A percentile compares a stretch with the other conserved stretches of the same genome.
These are phyloP conservation scores for Gnomoniopsis sp. DNA, from an alignment of 2,329 filamentous ascomycete genomes.

Conservation along the genomic window DNA sequence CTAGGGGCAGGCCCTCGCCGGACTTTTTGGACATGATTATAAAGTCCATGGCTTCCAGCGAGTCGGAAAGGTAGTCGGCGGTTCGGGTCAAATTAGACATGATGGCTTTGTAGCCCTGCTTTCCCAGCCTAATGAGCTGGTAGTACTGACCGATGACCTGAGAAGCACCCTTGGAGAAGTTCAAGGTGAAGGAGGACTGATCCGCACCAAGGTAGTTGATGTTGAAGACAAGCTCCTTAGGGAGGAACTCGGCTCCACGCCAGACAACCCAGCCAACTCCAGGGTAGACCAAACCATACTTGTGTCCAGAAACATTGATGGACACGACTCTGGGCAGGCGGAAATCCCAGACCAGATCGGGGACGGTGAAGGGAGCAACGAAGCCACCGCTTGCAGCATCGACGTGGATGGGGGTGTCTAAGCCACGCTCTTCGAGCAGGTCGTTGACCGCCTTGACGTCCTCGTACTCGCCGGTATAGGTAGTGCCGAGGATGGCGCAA, in stretches of 20 bases:
- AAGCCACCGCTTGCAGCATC: slow-evolving; percentile 17
- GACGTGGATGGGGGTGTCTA: slow-evolving; percentile 70
- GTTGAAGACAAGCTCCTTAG: slow-evolving; percentile 94
- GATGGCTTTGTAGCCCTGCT: slow-evolving; percentile 86
- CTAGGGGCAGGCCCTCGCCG: slow-evolving; percentile 79
- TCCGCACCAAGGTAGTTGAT: slow-evolving; percentile 98
- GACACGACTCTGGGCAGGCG: slow-evolving; percentile 82
- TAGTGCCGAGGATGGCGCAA: slow-evolving; percentile 84
- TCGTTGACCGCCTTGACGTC: slow-evolving; percentile 92
- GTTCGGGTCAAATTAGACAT: slow-evolving; percentile 92
- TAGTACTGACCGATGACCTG: slow-evolving; percentile 98
- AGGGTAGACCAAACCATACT: slow-evolving; percentile 66
- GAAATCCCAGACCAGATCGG: slow-evolving; percentile 88
- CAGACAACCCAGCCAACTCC: slow-evolving; percentile 94
- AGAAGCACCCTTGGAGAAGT: slow-evolving; percentile 93
- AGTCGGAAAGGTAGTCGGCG: slow-evolving; percentile 77
- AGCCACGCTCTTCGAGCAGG: slow-evolving; percentile 67
- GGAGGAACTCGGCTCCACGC: slow-evolving; percentile 78
- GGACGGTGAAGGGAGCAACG: slow-evolving; percentile 81
- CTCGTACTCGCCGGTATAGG: slow-evolving; percentile 95
- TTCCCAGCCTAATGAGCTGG: slow-evolving; percentile 91
- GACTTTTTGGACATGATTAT: slow-evolving; percentile 79
- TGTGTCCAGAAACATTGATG: slow-evolving; percentile 94
- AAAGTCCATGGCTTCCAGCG: slow-evolving; percentile 74
- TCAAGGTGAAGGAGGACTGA: slow-evolving; percentile 92